Conservation (phyloP, 2,329 filamentous ascomycete genomes). For the Fragosphaeria purpurea region DNA sequence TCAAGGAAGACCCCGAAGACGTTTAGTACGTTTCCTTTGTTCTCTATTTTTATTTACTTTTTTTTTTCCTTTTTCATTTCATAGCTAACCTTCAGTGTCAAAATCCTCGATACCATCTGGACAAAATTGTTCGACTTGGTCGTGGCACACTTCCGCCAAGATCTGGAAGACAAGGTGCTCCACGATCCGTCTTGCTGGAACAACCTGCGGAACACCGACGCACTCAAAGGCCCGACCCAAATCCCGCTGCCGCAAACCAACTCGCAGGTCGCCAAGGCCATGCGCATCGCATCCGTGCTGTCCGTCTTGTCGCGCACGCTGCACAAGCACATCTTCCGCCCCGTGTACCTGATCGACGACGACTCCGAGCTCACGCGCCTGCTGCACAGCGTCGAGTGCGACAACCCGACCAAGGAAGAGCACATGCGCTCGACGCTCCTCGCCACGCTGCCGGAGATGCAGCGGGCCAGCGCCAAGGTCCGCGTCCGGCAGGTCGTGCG, state of each 20-base stretch:
- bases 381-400: constrained; percentile 21
- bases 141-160: constrained; percentile 21
- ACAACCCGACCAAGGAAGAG: constrained; percentile 20
- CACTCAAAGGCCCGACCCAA: constrained; percentile 22
- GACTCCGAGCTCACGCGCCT: constrained; percentile 21
- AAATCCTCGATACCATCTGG: constrained; percentile 25
- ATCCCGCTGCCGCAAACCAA: constrained; percentile 26
- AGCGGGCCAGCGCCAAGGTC: constrained; percentile 17
- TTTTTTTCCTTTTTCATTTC: neutral
- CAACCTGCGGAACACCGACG: constrained; percentile 21
- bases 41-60: neutral
- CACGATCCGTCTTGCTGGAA: constrained; percentile 23
- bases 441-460: constrained; percentile 20
- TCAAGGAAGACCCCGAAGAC: constrained; percentile 21
- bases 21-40: constrained; percentile 17
- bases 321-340: constrained; percentile 24
- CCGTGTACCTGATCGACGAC: constrained; percentile 23
- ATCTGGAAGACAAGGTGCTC: constrained; percentile 22
- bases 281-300: constrained; percentile 26
- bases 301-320: constrained; percentile 23
- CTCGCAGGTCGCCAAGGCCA: constrained; percentile 24
- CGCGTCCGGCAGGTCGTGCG: constrained; percentile 23
- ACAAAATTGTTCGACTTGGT: constrained; percentile 22
- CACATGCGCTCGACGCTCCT: constrained; percentile 23
- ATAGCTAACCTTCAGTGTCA: constrained; percentile 15